Base-by-base conservation (phyloP, 352 stramenopile species). In the Stramenopiles sp. region DNA sequence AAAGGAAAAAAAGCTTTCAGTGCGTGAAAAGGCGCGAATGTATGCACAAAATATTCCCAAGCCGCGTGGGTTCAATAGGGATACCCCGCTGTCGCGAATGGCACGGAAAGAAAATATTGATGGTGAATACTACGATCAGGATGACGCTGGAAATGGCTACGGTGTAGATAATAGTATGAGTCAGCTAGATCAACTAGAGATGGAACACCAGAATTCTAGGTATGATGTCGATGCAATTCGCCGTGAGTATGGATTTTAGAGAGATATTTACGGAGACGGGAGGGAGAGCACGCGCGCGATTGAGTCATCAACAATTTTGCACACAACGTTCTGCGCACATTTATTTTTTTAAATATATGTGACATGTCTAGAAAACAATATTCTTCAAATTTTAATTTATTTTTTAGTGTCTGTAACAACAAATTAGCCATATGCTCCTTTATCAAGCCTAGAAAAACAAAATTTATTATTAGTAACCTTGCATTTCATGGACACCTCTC, bases 11-110 rank as follows among this genome's bases (percentile, higher is more conserved):
- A 86, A 82, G 7, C 84, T 88, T 30, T 94, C 89, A 0, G 90
- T 84, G 4, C 84, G 89, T 25, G 88, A 91, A 32, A 92, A 92
- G 30, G 90, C 89, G 0, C 80, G 93, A 0, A 89, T 85, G 25
- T 94, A 93, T 80, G 89, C 90, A 82, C 0, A 84, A 81, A 88
- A 88, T 25, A 89, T 94, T 0, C 88, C 90, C 0, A 94, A 92
- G 75, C 90, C 90, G 55, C 55, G 27, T 22, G 55, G 55, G 22
- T 71, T 71, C 55, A 71, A 71, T 25, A 22, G 27, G 55, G 27
- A 71, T 27, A 25, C 55, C 22, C 22, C 22, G 22, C 22, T 71
- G 22, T 71, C 55, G 22, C 22, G 55, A 71, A 25, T 71, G 27
- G 55, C 22, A 71, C 55, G 55, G 55, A 71, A 71, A 27, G 55